Percentiles rank a stretch among this genome's conserved stretches.
These are phyloP conservation scores for Leishmania arabica DNA, from an alignment of 208 protist genomes.

Conservation along the genomic window DNA sequence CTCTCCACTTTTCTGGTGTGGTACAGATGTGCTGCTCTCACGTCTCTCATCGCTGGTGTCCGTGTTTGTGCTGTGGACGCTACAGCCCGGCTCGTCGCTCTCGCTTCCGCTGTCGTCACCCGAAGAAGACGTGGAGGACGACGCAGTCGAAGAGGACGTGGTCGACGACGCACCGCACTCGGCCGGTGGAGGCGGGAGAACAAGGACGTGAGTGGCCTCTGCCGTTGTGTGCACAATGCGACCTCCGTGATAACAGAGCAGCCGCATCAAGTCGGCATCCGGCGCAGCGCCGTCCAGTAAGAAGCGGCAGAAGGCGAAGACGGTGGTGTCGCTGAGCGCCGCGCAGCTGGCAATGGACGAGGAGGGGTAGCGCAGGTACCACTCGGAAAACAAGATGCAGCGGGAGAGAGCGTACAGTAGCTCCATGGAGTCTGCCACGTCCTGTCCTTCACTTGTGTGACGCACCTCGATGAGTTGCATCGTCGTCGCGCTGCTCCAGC, in stretches of 20 bases:
- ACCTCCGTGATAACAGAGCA: conserved; percentile 56
- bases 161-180: conserved; percentile 4
- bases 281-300: conserved; percentile 26
- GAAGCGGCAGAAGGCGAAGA: conserved; percentile 74
- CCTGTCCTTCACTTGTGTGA: conserved; percentile 27
- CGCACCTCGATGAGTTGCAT: conserved; percentile 53
- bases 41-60: conserved; percentile 8
- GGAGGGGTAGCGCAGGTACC: conserved; percentile 66
- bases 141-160: conserved; percentile 15
- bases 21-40: not conserved
- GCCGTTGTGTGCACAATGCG: conserved; percentile 33
- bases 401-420: conserved; percentile 67
- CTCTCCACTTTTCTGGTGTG: not conserved
- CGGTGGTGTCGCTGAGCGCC: conserved; percentile 36
- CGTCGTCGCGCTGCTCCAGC: conserved; percentile 45
- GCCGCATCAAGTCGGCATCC: conserved; percentile 29
- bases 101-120: conserved; percentile 5
- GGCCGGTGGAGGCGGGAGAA: conserved; percentile 1
- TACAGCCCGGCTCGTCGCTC: not conserved
- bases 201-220: conserved; percentile 76
- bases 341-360: conserved; percentile 53
- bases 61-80: conserved; percentile 11
- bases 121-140: conserved; percentile 23
- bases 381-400: conserved; percentile 66
- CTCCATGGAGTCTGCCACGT: conserved; percentile 46